phyloP scores from a whole-genome alignment of 164 flowering plant species.

The Stephania japonica region DNA sequence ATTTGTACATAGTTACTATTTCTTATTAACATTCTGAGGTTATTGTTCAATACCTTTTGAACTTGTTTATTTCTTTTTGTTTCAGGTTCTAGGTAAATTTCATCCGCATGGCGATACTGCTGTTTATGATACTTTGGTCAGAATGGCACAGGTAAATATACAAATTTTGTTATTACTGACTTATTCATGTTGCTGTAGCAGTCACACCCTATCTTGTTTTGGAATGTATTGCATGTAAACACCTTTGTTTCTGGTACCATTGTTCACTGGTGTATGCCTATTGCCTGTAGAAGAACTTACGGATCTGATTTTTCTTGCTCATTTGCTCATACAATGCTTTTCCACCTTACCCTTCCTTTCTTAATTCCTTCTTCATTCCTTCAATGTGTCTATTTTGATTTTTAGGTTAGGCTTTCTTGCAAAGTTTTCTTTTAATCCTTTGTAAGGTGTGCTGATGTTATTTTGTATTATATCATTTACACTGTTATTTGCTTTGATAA shows the following conservation, averaged over 20 bases:
- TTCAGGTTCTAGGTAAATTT: slow-evolving; percentile 89
- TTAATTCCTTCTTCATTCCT: no score
- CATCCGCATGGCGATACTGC: slow-evolving; percentile 98
- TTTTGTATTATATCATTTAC: background rate
- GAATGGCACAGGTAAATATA: slow-evolving; percentile 90
- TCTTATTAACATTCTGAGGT: background rate
- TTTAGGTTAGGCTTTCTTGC: no score
- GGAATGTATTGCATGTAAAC: background rate
- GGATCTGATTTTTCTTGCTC: no score
- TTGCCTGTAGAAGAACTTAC: background rate
- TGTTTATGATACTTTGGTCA: slow-evolving; percentile 88
- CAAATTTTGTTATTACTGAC: background rate
- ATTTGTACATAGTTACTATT: background rate
- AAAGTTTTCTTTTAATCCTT: no score
- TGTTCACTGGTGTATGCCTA: background rate
- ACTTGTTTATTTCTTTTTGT: slow-evolving; percentile 5
- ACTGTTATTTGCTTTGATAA: no score
- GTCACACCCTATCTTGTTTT: background rate
- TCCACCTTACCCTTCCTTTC: no score
- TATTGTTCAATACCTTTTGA: background rate
- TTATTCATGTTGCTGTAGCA: background rate
- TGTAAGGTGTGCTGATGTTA: background rate
- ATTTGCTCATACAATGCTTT: no score
- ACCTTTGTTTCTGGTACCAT: background rate
- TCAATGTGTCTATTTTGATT: no score